Percentiles rank a stretch among this genome's conserved stretches.
Conservation (phyloP, 768 basidiomycete genomes). For the Podaxis mareebaensis region DNA sequence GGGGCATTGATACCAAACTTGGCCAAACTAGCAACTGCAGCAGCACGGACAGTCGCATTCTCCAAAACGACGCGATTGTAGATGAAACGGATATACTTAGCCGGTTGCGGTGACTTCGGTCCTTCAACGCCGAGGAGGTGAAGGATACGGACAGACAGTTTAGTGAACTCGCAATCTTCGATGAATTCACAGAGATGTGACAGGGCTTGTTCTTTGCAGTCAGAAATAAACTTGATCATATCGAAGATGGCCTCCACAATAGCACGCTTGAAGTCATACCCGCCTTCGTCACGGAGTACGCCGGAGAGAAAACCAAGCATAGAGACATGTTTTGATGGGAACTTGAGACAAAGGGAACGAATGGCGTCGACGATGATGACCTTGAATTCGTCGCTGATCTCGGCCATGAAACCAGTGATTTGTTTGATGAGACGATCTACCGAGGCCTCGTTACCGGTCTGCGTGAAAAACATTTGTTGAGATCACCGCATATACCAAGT, state of each 20-base stretch:
- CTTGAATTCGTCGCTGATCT: conserved; percentile 99
- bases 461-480: neutral
- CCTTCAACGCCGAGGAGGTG: conserved; percentile 96
- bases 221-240: conserved; percentile 97
- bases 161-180: conserved; percentile 99
- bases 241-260: conserved; percentile 99
- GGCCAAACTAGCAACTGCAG: conserved; percentile 91
- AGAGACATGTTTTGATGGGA: conserved; percentile 93
- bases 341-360: conserved; percentile 97
- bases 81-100: conserved; percentile 99
- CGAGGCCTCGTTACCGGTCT: conserved; percentile 99
- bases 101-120: conserved; percentile 92
- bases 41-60: conserved; percentile 96
- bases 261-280: conserved; percentile 99
- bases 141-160: conserved; percentile 95
- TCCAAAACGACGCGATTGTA: conserved; percentile 99
- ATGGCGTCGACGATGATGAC: conserved; percentile 99
- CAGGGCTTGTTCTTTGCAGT: conserved; percentile 95
- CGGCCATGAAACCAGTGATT: conserved; percentile 97
- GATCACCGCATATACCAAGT: neutral
- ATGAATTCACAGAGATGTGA: conserved; percentile 99
- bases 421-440: conserved; percentile 99
- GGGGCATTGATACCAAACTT: conserved; percentile 93
- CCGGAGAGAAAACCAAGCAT: conserved; percentile 98
- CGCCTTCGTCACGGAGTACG: conserved; percentile 96